Evolutionary conservation across 2,329 filamentous ascomycete genomes (phyloP).

Genomic region (Rhinocladiella similis): DNA sequence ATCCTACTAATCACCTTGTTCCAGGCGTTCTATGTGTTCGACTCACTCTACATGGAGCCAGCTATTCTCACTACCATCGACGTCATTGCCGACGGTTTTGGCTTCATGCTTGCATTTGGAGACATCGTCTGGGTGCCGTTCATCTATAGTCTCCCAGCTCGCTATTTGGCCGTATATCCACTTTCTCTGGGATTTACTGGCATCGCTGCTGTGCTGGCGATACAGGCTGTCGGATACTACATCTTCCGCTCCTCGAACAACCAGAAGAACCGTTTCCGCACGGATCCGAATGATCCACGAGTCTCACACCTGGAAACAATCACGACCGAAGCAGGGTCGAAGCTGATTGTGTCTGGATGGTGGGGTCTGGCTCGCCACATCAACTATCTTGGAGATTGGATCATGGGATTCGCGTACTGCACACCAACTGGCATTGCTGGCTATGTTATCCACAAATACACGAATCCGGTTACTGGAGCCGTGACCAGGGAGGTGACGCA

Average conservation of each 20-base stretch:
- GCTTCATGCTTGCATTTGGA: constrained; percentile 91
- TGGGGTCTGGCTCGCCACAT: constrained; percentile 91
- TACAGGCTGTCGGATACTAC: constrained; percentile 74
- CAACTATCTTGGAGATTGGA: constrained; percentile 95
- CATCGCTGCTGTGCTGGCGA: constrained; percentile 62
- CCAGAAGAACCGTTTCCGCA: constrained; percentile 93
- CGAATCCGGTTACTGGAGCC: constrained; percentile 51
- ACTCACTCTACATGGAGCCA: constrained; percentile 82
- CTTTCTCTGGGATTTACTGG: constrained; percentile 71
- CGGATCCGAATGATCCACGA: constrained; percentile 75
- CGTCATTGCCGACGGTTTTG: constrained; percentile 88
- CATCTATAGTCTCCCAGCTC: constrained; percentile 78
- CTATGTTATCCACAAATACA: constrained; percentile 64
- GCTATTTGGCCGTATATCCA: constrained; percentile 82
- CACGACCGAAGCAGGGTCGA: constrained; percentile 77
- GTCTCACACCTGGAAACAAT: constrained; percentile 83
- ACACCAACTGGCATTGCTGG: constrained; percentile 83
- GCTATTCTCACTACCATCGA: constrained; percentile 93
- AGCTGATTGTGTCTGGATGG: constrained; percentile 83
- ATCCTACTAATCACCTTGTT: constrained; percentile 76
- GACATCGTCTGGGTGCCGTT: constrained; percentile 94
- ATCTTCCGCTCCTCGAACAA: constrained; percentile 94
- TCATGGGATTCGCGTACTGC: constrained; percentile 88
- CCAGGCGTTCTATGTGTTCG: constrained; percentile 80
- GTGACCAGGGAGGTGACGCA: constrained; percentile 67